phyloP scores from a whole-genome alignment of 2,329 filamentous ascomycete genomes.

The Fusarium sp. region DNA sequence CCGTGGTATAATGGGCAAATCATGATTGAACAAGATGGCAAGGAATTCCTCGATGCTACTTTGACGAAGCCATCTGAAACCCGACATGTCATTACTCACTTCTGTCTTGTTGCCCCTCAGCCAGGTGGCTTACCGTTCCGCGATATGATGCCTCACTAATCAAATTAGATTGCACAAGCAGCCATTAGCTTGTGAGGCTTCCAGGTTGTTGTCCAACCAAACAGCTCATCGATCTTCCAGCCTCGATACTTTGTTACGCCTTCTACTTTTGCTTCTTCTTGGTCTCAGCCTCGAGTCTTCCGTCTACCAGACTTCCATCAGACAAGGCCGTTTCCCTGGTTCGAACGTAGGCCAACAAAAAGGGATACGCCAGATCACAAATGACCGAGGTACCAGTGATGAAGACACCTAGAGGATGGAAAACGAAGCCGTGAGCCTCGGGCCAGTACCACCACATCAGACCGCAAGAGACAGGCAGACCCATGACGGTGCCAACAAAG shows the following conservation, averaged over 20 bases:
- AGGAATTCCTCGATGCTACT: not conserved
- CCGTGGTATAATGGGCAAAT: not conserved
- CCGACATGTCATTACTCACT: not conserved
- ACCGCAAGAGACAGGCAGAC: conserved; percentile 50
- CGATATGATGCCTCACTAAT: not conserved
- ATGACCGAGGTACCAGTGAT: conserved; percentile 51
- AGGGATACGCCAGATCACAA: conserved; percentile 57
- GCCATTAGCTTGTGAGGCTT: not conserved
- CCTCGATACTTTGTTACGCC: not conserved
- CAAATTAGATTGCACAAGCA: not conserved
- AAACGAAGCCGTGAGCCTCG: conserved; percentile 59
- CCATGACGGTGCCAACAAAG: conserved; percentile 53
- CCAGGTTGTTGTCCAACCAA: not conserved
- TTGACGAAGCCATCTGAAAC: not conserved
- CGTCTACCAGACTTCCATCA: conserved; percentile 50
- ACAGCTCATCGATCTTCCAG: not conserved
- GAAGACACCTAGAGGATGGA: conserved; percentile 54
- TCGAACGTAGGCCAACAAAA: conserved; percentile 52
- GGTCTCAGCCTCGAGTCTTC: conserved; percentile 2
- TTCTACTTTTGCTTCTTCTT: conserved; percentile 37
- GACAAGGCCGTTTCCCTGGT: conserved; percentile 50
- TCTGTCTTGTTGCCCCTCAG: not conserved
- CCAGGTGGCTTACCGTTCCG: not conserved
- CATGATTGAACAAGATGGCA: not conserved
- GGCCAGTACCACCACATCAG: conserved; percentile 62